Conservation (phyloP, 306 rosid genomes). For the Crotalaria pallida region DNA sequence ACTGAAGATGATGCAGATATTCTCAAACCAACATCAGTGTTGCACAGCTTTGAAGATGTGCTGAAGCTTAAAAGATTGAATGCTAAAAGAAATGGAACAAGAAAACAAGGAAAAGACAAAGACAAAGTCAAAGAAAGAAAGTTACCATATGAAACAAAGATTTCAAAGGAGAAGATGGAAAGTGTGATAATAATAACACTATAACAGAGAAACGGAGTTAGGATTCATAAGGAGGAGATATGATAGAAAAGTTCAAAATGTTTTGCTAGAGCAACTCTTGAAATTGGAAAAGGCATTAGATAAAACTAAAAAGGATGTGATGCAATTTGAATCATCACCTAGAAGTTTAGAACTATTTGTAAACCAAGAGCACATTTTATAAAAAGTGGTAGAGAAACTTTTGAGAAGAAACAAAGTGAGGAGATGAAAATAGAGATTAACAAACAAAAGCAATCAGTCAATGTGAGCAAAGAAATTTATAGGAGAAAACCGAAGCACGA, state of each 20-base stretch:
- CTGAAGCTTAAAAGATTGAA: constrained; percentile 17
- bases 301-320: constrained; percentile 27
- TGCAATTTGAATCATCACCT: constrained; percentile 38
- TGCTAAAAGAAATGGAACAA: constrained; percentile 30
- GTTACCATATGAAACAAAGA: constrained; percentile 21
- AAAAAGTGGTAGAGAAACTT: constrained; percentile 38
- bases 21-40: constrained; percentile 20
- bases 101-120: constrained; percentile 34
- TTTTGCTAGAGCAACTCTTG: constrained; percentile 35
- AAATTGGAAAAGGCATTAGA: constrained; percentile 30
- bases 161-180: neutral
- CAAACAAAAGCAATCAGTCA: constrained; percentile 48
- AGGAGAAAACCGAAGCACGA: constrained; percentile 51
- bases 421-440: constrained; percentile 43
- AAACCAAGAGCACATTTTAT: constrained; percentile 38
- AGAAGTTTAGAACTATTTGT: constrained; percentile 28
- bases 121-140: constrained; percentile 17
- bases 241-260: constrained; percentile 35
- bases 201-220: constrained; percentile 25
- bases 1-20: constrained; percentile 16
- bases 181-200: too few relatives aligned
- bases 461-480: constrained; percentile 53
- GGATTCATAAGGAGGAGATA: constrained; percentile 36
- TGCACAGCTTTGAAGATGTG: constrained; percentile 36
- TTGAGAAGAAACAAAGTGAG: constrained; percentile 34